Percentiles rank a stretch among this genome's conserved stretches.
These are phyloP conservation scores for Tirmania nivea DNA, from an alignment of 495 filamentous ascomycete species.

Conservation along the genomic window DNA sequence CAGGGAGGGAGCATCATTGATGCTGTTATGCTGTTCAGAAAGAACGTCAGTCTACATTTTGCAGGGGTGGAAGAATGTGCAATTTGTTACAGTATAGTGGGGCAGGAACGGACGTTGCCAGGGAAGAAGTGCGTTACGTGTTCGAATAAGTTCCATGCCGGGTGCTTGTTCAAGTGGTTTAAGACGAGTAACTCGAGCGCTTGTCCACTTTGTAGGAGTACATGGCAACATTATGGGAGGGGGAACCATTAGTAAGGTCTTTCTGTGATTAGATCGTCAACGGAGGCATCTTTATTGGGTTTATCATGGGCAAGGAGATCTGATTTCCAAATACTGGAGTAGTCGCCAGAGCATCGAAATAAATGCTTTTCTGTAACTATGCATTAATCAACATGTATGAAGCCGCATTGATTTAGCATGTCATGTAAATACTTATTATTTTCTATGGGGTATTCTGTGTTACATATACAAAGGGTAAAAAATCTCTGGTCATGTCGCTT, in stretches of 20 bases:
- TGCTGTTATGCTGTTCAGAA: conserved; percentile 58
- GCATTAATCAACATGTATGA: no score
- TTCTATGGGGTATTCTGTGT: no score
- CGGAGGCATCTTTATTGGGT: no score
- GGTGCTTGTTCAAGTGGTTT: conserved; percentile 90
- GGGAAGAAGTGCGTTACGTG: conserved; percentile 83
- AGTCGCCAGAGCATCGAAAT: no score
- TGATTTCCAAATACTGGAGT: no score
- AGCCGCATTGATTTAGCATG: no score
- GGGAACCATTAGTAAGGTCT: not conserved
- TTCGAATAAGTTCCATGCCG: conserved; percentile 78
- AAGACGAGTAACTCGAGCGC: conserved; percentile 71
- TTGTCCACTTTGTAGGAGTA: conserved; percentile 75
- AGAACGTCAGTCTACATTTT: conserved; percentile 64
- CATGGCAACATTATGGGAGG: conserved; percentile 22
- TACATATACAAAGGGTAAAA: no score
- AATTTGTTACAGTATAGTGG: conserved; percentile 73
- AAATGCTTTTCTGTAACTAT: no score
- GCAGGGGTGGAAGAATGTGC: conserved; percentile 91
- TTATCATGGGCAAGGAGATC: no score
- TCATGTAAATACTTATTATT: no score
- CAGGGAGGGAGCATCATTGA: conserved; percentile 65
- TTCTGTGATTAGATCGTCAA: not conserved
- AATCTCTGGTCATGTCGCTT: no score
- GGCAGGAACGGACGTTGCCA: conserved; percentile 63